Conservation (phyloP, 306 rosid genomes). For the Corylus avellana region DNA sequence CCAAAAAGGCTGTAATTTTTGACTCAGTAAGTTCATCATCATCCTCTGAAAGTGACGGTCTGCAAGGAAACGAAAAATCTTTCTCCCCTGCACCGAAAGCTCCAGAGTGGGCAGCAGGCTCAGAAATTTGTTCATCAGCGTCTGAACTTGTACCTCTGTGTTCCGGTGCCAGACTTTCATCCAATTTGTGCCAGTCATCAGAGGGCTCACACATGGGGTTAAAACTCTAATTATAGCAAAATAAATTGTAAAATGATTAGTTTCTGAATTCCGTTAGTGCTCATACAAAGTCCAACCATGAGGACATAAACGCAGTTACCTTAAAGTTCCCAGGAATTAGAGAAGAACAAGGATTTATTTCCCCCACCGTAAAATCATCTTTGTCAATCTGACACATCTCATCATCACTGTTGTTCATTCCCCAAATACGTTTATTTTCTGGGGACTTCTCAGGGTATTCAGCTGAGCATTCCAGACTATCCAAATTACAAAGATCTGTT, state of each 20-base stretch:
- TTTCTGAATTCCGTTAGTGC: constrained; percentile 17
- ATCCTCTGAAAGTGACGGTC: constrained; percentile 75
- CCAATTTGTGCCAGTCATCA: constrained; percentile 77
- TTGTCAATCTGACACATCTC: constrained; percentile 84
- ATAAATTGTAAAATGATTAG: constrained; percentile 12
- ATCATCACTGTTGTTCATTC: constrained; percentile 56
- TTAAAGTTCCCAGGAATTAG: constrained; percentile 50
- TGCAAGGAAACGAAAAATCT: constrained; percentile 68
- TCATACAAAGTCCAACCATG: constrained; percentile 19
- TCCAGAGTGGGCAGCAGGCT: constrained; percentile 43
- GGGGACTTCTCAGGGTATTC: constrained; percentile 39
- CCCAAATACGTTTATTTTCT: constrained; percentile 54
- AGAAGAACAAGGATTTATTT: constrained; percentile 49
- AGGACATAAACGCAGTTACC: constrained; percentile 45
- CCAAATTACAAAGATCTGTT: constrained; percentile 54
- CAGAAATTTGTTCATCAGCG: constrained; percentile 36
- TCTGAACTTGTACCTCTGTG: constrained; percentile 39
- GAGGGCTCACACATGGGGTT: constrained; percentile 91
- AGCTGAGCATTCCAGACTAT: constrained; percentile 54
- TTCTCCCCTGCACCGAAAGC: constrained; percentile 44
- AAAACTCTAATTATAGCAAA: constrained; percentile 59
- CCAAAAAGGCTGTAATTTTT: constrained; percentile 84
- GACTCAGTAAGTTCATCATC: constrained; percentile 96
- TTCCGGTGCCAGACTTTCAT: constrained; percentile 51
- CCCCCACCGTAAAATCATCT: constrained; percentile 46